phyloP scores from a whole-genome alignment of 257 asterid genomes.

The Solanum verrucosum region DNA sequence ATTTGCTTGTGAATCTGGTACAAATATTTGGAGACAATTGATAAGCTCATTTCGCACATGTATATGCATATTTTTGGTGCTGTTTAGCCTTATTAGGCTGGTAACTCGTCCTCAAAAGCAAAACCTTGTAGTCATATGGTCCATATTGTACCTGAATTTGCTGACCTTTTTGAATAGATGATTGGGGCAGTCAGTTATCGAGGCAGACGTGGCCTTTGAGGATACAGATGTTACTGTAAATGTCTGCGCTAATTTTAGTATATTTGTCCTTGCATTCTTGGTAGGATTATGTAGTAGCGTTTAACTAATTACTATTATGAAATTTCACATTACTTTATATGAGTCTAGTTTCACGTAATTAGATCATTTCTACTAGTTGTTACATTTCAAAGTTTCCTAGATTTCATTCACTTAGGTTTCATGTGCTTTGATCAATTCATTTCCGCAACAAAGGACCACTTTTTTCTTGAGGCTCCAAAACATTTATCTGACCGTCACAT shows the following conservation, averaged over 20 bases:
- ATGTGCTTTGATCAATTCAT: not conserved
- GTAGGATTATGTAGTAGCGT: not conserved
- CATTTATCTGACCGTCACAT: not conserved
- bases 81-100: not conserved
- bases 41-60: not conserved
- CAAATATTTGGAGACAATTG: not conserved
- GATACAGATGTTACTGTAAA: not conserved
- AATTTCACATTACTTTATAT: not conserved
- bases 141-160: not conserved
- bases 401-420: not conserved
- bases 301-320: not conserved
- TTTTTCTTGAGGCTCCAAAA: not conserved
- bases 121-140: not conserved
- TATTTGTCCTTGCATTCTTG: not conserved
- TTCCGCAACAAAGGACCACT: not conserved
- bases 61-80: not conserved
- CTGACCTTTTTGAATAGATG: not conserved
- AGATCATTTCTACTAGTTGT: not conserved
- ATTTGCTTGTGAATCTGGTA: not conserved
- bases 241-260: not conserved
- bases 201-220: not conserved
- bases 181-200: not conserved
- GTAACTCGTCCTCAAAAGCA: not conserved
- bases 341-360: not conserved
- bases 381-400: not conserved